Percentiles rank a stretch among this genome's conserved stretches.
Evolutionary conservation across 2,329 filamentous ascomycete genomes (phyloP).

Genomic region (Aspergillus nomiae): DNA sequence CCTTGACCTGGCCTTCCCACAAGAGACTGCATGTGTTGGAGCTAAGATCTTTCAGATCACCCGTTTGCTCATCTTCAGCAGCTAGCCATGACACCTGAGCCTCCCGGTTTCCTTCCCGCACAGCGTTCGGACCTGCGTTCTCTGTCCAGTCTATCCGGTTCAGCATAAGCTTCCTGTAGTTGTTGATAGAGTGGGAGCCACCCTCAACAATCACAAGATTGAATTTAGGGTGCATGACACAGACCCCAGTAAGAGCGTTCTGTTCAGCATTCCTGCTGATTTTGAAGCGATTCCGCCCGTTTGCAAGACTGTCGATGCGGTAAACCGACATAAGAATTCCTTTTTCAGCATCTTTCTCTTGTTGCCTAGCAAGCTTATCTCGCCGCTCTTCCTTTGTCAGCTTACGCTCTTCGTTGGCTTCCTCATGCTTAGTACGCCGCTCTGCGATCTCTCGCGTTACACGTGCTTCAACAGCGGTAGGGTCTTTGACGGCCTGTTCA

Average conservation of each 20-base stretch:
- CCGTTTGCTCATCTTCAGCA: constrained; percentile 71
- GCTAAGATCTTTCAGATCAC: constrained; percentile 77
- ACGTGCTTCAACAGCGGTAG: constrained; percentile 91
- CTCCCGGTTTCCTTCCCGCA: constrained; percentile 60
- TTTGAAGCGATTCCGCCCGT: constrained; percentile 91
- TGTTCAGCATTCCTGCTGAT: constrained; percentile 92
- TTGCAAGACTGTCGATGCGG: constrained; percentile 84
- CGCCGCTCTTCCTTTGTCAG: constrained; percentile 83
- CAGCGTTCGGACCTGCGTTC: constrained; percentile 69
- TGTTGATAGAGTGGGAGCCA: constrained; percentile 76
- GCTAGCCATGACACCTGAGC: constrained; percentile 72
- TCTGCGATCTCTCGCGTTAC: constrained; percentile 93
- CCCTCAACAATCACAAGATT: constrained; percentile 91
- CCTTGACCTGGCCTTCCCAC: constrained; percentile 88
- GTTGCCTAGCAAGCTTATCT: constrained; percentile 79
- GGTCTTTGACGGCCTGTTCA: constrained; percentile 90
- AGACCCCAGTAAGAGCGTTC: constrained; percentile 81
- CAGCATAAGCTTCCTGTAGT: constrained; percentile 91
- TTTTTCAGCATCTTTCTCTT: constrained; percentile 83
- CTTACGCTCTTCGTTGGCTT: constrained; percentile 79
- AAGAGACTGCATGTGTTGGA: constrained; percentile 80
- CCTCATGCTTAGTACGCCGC: constrained; percentile 75
- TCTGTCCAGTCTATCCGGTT: constrained; percentile 95
- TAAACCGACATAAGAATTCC: constrained; percentile 87
- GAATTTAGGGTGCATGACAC: constrained; percentile 85